These are phyloP conservation scores for Dothideomycetes sp. DNA, from an alignment of 2,329 filamentous ascomycete species.

Conservation along the genomic window DNA sequence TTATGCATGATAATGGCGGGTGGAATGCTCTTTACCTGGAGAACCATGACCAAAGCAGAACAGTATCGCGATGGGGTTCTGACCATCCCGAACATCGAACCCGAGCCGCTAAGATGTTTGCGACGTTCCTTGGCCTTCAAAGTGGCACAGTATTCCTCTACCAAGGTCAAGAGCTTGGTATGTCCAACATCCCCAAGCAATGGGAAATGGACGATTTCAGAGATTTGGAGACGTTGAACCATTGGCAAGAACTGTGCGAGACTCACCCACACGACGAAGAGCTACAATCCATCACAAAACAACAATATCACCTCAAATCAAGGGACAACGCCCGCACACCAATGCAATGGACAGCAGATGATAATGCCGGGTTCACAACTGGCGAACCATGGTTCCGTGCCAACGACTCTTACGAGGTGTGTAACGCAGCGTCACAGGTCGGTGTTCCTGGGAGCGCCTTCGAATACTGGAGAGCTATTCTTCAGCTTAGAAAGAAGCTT, in stretches of 20 bases:
- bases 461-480: conserved; percentile 45
- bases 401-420: conserved; percentile 20
- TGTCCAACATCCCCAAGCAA: conserved; percentile 40
- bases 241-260: conserved; percentile 11
- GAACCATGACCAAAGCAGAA: conserved; percentile 54
- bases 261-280: background rate
- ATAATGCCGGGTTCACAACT: conserved; percentile 52
- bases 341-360: conserved; percentile 54
- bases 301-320: conserved; percentile 43
- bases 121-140: background rate
- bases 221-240: conserved; percentile 14
- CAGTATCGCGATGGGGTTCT: conserved; percentile 45
- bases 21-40: conserved; percentile 57
- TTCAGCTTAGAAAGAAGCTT: conserved; percentile 19
- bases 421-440: conserved; percentile 31
- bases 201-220: conserved; percentile 31
- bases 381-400: conserved; percentile 59
- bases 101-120: conserved; percentile 46
- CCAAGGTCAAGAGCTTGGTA: conserved; percentile 57
- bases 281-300: conserved; percentile 1
- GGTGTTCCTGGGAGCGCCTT: conserved; percentile 50
- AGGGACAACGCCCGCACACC: conserved; percentile 61
- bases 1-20: conserved; percentile 49
- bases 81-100: conserved; percentile 39
- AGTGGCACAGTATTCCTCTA: conserved; percentile 49